phyloP scores from a whole-genome alignment of 352 stramenopile genomes.

The Pythium rhizo-oryzae region DNA sequence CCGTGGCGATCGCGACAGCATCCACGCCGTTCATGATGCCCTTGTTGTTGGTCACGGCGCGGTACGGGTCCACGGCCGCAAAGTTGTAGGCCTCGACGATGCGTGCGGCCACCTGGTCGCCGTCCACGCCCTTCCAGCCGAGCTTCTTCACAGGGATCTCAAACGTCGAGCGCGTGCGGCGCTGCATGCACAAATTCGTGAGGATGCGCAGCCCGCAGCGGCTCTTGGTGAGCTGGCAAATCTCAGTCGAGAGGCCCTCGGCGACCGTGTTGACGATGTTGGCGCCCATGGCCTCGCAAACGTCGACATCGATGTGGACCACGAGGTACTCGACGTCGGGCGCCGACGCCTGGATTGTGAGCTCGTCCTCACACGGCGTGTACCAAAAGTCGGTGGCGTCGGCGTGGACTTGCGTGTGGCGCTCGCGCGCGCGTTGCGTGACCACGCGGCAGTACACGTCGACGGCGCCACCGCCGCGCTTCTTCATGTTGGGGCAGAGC shows the following conservation, averaged over 20 bases:
- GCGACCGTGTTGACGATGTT: constrained; percentile 91
- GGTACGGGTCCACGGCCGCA: constrained; percentile 78
- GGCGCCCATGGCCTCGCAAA: constrained; percentile 89
- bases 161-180: constrained; percentile 65
- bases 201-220: constrained; percentile 82
- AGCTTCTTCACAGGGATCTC: constrained; percentile 77
- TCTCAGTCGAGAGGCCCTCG: constrained; percentile 76
- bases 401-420: constrained; percentile 9
- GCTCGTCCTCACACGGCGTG: constrained; percentile 52
- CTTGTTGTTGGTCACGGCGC: constrained; percentile 55
- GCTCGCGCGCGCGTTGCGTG: constrained; percentile 40
- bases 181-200: constrained; percentile 88
- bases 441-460: constrained; percentile 85
- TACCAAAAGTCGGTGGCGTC: constrained; percentile 51
- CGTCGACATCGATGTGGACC: constrained; percentile 88
- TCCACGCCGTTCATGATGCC: constrained; percentile 42
- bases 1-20: constrained; percentile 78
- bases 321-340: constrained; percentile 52
- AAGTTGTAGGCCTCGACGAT: constrained; percentile 90
- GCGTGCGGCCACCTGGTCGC: constrained; percentile 63
- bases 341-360: constrained; percentile 45
- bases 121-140: constrained; percentile 80
- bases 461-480: constrained; percentile 73
- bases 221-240: constrained; percentile 64
- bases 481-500: constrained; percentile 86